Base-by-base conservation (phyloP, 306 rosid genomes). In the Quercus glauca region DNA sequence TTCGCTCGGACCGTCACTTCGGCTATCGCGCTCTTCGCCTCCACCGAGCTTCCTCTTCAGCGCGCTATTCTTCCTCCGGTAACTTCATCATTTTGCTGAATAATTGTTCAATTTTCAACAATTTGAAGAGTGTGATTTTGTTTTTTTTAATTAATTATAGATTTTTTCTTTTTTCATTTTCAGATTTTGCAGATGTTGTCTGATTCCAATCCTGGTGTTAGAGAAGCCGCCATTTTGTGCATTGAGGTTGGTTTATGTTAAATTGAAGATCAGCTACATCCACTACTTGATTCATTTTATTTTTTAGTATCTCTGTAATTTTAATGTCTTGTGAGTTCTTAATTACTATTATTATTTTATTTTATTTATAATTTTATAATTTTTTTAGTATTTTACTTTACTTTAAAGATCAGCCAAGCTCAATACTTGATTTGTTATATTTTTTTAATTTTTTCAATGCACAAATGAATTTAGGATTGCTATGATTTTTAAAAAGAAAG, bases 1-100 rank as follows among this genome's bases (percentile, higher is more conserved):
- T 96, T 96, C 82, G 93, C 89, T 3, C 93, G 99, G 60, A 96
- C 99, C 5, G 97, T 96, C 83, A 96, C 99, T 6, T 89, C 96
- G 53, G 98, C 98, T 73, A 92, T 93, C 80, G 94, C 92, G 73
- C 92, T 93, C 80, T 96, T 96, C 87, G 83, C 99, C 25, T 82
- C 99, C 5, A 91, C 98, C 5, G 99, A 96, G 79, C 97, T 96
- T 57, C 86, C 97, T 25, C 98, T 96, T 78, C 99, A 92, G 84
- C 93, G 99, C 5, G 88, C 87, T 76, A 92, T 92, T 74, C 97
- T 96, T 85, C 97, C 98, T 80, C 89, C 97, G 13, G 99, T 96
- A 93, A 80, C 92, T 76, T 79, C 71, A 59, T 76, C 35, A 64
- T 23, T 35, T 35, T 35, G 41, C 41, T 35, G 41, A 6, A 77